phyloP scores from a whole-genome alignment of 208 protist species.

The Leishmania martiniquensis region DNA sequence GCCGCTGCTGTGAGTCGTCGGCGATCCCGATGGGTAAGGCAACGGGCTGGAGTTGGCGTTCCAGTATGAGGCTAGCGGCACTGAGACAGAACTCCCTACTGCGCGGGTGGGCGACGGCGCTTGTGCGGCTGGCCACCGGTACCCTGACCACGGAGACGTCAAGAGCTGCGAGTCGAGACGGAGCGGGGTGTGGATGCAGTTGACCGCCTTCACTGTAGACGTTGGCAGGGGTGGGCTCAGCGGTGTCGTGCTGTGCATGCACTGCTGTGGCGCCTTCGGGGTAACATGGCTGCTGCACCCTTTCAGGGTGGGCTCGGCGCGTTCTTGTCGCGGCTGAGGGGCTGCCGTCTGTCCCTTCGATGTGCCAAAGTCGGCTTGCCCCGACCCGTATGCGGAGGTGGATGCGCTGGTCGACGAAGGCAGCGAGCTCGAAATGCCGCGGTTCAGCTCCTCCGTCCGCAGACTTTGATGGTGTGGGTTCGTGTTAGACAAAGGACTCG shows the following conservation, averaged over 20 bases:
- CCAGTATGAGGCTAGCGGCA: constrained; percentile 31
- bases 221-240: constrained; percentile 10
- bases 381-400: not conserved
- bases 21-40: constrained; percentile 21
- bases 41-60: constrained; percentile 13
- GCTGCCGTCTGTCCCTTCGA: not conserved
- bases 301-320: not conserved
- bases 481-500: constrained; percentile 1
- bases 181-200: constrained; percentile 14
- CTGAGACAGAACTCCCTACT: not conserved
- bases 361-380: not conserved
- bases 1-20: constrained; percentile 15
- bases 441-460: constrained; percentile 17
- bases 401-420: constrained; percentile 2
- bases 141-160: constrained; percentile 22
- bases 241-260: not conserved
- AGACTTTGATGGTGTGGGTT: constrained; percentile 1
- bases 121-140: not conserved
- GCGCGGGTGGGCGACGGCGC: constrained; percentile 16
- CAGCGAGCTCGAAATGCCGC: not conserved
- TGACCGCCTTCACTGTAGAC: constrained; percentile 1
- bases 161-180: constrained; percentile 30
- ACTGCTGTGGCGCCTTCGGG: not conserved
- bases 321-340: not conserved
- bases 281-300: not conserved